Evolutionary conservation across 2,329 filamentous ascomycete species (phyloP), one percentile per base, ranked within the genome.

Genomic region (Trichophaea hybrida): DNA sequence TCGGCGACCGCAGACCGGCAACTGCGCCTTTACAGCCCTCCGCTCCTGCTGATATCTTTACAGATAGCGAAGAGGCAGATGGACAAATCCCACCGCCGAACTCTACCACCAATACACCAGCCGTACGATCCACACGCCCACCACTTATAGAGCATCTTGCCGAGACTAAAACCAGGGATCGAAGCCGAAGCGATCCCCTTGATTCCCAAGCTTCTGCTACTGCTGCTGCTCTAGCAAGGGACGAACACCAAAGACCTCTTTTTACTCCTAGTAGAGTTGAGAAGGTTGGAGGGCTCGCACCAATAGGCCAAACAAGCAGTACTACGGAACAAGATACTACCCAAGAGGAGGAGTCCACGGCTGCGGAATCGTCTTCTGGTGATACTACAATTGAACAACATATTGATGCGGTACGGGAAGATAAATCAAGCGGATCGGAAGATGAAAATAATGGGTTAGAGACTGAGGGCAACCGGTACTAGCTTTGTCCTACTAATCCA

Each of bases 161-260:
- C 10, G 31, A 53, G n/a, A 33, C 10, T n/a, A 53, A 32, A 13
- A 5, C 37, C 12, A 44, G 53, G 15, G 35, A 43, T 12, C 17
- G 53, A 44, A 55, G 53, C n/a, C 17, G 31, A 44, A 55, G 53
- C 15, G 37, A 55, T 24, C 53, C 53, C 13, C 35, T 43, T 6
- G 37, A 43, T 44, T 35, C 40, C 4, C 40, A n/a, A 46, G n/a
- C 40, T n/a, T n/a, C 32, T 43, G 38, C n/a, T 10, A 2, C 38
- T 4, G 38, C 10, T 2, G 38, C 38, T 43, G n/a, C n/a, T 43
- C 38, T 12, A 4, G 10, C 10, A 2, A 15, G 31, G 6, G n/a
- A 51, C 12, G 31, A 51, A 51, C 48, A 13, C 7, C 48, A 17
- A 10, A 51, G 31, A 24, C 48, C n/a, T 13, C 6, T 51, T 12